A percentile compares a stretch with the other conserved stretches of the same genome.
phyloP scores from a whole-genome alignment of 352 stramenopile species.

The Pythium phragmitis region DNA sequence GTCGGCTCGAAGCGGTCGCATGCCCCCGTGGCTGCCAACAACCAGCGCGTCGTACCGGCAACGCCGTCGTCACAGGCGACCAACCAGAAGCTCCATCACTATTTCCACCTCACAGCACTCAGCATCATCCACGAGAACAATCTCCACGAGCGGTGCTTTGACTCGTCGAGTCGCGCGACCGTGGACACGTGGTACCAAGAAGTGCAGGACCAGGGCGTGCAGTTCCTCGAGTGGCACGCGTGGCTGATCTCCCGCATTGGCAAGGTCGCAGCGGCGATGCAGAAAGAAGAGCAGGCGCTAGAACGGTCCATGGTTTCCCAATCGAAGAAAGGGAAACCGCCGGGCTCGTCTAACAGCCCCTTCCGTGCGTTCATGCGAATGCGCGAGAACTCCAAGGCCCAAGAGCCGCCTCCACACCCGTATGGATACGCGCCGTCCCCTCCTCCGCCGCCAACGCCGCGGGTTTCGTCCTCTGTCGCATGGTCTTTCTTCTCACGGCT shows the following conservation, averaged over 20 bases:
- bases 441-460: conserved; percentile 15
- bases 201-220: conserved; percentile 60
- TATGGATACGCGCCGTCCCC: conserved; percentile 16
- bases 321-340: conserved; percentile 6
- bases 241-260: conserved; percentile 87
- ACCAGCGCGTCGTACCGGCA: conserved; percentile 38
- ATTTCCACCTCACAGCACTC: conserved; percentile 83
- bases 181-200: conserved; percentile 87
- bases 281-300: conserved; percentile 33
- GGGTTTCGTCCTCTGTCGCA: conserved; percentile 61
- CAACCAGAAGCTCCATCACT: conserved; percentile 85
- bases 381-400: conserved; percentile 10
- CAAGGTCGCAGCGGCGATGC: conserved; percentile 48
- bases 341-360: conserved; percentile 22
- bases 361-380: conserved; percentile 25
- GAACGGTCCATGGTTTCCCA: conserved; percentile 21
- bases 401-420: conserved; percentile 4
- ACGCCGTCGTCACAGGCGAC: conserved; percentile 65
- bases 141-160: conserved; percentile 75
- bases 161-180: conserved; percentile 77
- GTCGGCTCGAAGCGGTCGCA: conserved; percentile 7
- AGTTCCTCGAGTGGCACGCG: conserved; percentile 77
- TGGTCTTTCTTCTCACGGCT: conserved; percentile 70
- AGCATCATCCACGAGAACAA: conserved; percentile 89
- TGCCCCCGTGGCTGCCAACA: conserved; percentile 28